Evolutionary conservation across 2,329 filamentous ascomycete species (phyloP), one percentile per base, ranked within the genome.

Genomic region (Helotiales sp.): DNA sequence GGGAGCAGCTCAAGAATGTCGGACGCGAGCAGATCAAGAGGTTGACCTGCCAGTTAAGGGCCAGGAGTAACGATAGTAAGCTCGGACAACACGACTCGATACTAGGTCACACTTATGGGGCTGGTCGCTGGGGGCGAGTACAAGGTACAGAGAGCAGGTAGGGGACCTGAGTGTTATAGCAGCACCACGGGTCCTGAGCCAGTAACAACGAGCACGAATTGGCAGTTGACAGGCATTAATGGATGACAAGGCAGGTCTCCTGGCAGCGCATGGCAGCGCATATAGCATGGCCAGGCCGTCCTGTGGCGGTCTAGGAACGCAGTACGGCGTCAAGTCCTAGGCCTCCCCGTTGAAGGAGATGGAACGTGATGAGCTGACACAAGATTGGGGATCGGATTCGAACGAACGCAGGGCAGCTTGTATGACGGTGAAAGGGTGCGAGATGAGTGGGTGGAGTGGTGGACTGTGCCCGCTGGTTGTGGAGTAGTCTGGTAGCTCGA

Each of bases 1-100:
- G 62, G 61, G 60, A 63, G 52, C 56, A 53, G 49, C 38, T 36
- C 29, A 15, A 58, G 63, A 61, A 58, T 63, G 61, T 62, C 62
- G 59, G 54, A 62, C 48, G 55, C 57, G 55, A 58, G 55, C 33
- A 58, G 40, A 54, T 46, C 48, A 51, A 49, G 55, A 30, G 54
- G 49, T 44, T 50, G 50, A n/a, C 10, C 27, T 40, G 50, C 40
- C 55, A 54, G 33, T 33, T 63, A 63, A 50, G 54, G 38, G 27
- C 60, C 25, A 44, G 57, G 57, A 33, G 29, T 33, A 30, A 50
- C 12, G 36, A 55, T 59, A 60, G 57, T 60, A 61, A 63, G 60
- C 60, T 58, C 59, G 58, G 54, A 61, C 36, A 42, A 60, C 58
- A 63, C 52, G 59, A 62, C 57, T 58, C 46, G 56, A 60, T 55